phyloP scores from a whole-genome alignment of 2,329 filamentous ascomycete genomes.

The Penicillium corylophilum region DNA sequence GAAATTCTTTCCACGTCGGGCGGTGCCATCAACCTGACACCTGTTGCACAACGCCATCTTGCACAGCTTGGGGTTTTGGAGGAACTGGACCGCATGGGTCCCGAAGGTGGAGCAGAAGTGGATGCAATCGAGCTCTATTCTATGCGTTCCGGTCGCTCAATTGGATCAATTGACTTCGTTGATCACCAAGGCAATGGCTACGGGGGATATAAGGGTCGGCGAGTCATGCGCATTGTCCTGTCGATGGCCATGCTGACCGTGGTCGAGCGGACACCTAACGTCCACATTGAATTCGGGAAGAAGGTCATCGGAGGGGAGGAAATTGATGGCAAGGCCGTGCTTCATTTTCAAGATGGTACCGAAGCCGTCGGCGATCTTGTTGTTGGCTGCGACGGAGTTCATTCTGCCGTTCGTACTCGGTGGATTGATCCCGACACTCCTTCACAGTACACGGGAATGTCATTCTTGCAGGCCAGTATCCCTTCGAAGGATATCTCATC shows the following conservation, averaged over 20 bases:
- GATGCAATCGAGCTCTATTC: slow-evolving; percentile 44
- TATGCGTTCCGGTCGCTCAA: slow-evolving; percentile 37
- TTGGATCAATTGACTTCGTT: slow-evolving; percentile 42
- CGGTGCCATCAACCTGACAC: slow-evolving; percentile 47
- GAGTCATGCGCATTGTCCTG: slow-evolving; percentile 44
- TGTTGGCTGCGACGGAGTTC: slow-evolving; percentile 44
- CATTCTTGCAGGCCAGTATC: slow-evolving; percentile 39
- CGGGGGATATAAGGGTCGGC: slow-evolving; percentile 41
- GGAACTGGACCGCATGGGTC: slow-evolving; percentile 38
- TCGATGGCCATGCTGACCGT: slow-evolving; percentile 43
- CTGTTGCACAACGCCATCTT: slow-evolving; percentile 46
- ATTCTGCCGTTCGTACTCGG: slow-evolving; percentile 38
- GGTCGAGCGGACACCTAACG: slow-evolving; percentile 35
- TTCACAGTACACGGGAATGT: slow-evolving; percentile 44
- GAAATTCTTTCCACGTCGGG: slow-evolving; percentile 44
- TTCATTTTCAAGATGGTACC: slow-evolving; percentile 41
- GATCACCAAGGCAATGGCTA: slow-evolving; percentile 38
- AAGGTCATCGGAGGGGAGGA: slow-evolving; percentile 40
- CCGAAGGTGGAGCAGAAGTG: slow-evolving; percentile 42
- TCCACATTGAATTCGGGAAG: slow-evolving; percentile 45
- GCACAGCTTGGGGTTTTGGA: slow-evolving; percentile 42
- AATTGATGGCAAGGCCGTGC: slow-evolving; percentile 28
- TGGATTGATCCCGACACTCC: slow-evolving; percentile 37
- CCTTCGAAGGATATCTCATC: slow-evolving; percentile 24
- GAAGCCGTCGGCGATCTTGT: slow-evolving; percentile 36